A percentile compares a stretch with the other conserved stretches of the same genome.
Evolutionary conservation across 169 alveolate genomes (phyloP).

Genomic region (Plasmodium cynomolgi): DNA sequence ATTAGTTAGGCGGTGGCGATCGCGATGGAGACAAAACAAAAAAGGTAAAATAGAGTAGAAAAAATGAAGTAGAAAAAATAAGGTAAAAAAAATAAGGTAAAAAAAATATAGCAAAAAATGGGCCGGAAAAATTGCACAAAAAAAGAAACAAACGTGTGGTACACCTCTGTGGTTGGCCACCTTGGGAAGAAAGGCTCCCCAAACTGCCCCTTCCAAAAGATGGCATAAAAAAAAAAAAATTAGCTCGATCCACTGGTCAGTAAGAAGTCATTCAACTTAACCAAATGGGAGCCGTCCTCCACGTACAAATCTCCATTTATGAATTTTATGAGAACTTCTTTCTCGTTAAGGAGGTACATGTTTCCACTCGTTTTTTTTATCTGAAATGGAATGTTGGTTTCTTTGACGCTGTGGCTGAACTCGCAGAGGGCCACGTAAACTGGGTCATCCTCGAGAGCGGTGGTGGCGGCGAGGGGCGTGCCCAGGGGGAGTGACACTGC

Average conservation of each 20-base stretch:
- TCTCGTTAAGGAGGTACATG: conserved; percentile 32
- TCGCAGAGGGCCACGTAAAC: conserved; percentile 35
- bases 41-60: too few relatives aligned
- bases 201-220: not conserved
- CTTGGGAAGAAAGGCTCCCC: not conserved
- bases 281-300: conserved; percentile 22
- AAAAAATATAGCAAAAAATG: not conserved
- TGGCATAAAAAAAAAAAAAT: not conserved
- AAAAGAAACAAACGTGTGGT: not conserved
- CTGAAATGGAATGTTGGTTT: conserved; percentile 17
- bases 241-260: not conserved
- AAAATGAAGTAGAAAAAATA: not conserved
- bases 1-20: not conserved
- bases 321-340: conserved; percentile 30
- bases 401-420: conserved; percentile 5
- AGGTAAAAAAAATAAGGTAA: not conserved
- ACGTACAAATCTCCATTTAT: conserved; percentile 59
- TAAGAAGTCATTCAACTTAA: conserved; percentile 36
- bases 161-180: not conserved
- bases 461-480: not conserved
- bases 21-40: not conserved
- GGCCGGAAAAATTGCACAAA: not conserved
- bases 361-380: conserved; percentile 24
- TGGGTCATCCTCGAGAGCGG: conserved; percentile 11
- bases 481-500: not conserved